Base-by-base conservation (phyloP, 305 asterid species). In the Plantago rigida region DNA sequence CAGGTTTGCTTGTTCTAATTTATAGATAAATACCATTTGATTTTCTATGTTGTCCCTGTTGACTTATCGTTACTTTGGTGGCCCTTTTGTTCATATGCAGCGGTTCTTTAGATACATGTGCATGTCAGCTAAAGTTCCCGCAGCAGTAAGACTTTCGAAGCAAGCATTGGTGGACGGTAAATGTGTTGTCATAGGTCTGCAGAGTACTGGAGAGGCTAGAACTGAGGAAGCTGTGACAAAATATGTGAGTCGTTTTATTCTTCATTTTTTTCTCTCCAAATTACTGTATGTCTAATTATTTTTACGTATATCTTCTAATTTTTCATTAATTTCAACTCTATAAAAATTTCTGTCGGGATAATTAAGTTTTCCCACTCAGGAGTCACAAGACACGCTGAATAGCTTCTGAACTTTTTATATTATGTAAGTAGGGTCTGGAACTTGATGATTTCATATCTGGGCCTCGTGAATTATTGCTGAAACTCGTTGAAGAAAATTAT, bases 161-260 rank as follows among this genome's bases (percentile, higher is more conserved):
- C 84, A 81, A 79, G 97, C 96, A 70, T 74, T 93, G 78, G 61
- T 65, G 71, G 85, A 81, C 24, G 69, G 76, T 72, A 93, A 93
- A 73, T 87, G 97, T 77, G 95, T 87, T 71, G 97, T 93, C 67
- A 67, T 93, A 68, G 99, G 99, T 74, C 78, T 93, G 56, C 99
- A 93, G 82, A 93, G 96, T 69, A 93, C 99, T 64, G 99, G 99
- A 78, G 99, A 89, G 77, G 99, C 97, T 55, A 84, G 96, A 29
- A 89, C 97, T 22, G 99, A 93, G 73, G 99, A 93, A 83, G 97
- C 94, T 19, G 82, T 93, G 60, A 79, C 96, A 64, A 93, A 93
- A 93, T 81, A 89, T 77, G 99, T 93, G 73, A 74, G 91, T 63
- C 59, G 64, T 48, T 51, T 70, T 1, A 1, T 71, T 13, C 52